A percentile compares a stretch with the other conserved stretches of the same genome.
These are phyloP conservation scores for Athelia sp. DNA, from an alignment of 1,284 basidiomycete genomes.

Conservation along the genomic window DNA sequence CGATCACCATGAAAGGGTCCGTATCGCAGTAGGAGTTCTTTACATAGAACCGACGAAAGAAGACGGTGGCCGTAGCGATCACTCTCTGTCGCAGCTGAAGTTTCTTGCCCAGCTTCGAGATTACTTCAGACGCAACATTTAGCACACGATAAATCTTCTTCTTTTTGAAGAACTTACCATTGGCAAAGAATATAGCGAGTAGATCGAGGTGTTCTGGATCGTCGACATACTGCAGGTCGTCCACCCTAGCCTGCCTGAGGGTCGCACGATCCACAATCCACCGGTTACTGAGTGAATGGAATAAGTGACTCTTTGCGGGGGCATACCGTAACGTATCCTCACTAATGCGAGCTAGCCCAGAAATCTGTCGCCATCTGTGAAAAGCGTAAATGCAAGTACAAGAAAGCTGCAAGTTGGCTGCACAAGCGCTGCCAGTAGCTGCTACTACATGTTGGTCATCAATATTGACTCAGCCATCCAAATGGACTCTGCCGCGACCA, in stretches of 20 bases:
- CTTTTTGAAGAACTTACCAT: slow-evolving; percentile 64
- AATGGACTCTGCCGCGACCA: too few species aligned
- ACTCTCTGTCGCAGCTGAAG: slow-evolving; percentile 83
- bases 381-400: too few species aligned
- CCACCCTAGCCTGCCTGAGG: slow-evolving; percentile 63
- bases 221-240: slow-evolving; percentile 76
- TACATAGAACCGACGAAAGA: slow-evolving; percentile 92
- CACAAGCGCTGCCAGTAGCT: too few species aligned
- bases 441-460: too few species aligned
- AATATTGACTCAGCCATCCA: too few species aligned
- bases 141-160: too few species aligned
- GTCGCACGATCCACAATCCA: slow-evolving; percentile 85
- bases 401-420: too few species aligned
- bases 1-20: slow-evolving; percentile 88
- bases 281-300: slow-evolving; percentile 57
- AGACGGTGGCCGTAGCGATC: slow-evolving; percentile 89
- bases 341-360: slow-evolving; percentile 74
- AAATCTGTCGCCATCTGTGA: slow-evolving; percentile 73
- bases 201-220: slow-evolving; percentile 73
- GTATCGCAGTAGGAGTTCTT: slow-evolving; percentile 94
- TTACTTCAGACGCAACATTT: slow-evolving; percentile 46
- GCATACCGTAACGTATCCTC: slow-evolving; percentile 26
- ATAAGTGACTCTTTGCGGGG: slow-evolving; percentile 12
- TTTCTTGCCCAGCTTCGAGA: slow-evolving; percentile 84
- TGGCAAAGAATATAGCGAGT: slow-evolving; percentile 81